phyloP scores from a whole-genome alignment of 768 basidiomycete genomes.

The Boletus rubropictus region DNA sequence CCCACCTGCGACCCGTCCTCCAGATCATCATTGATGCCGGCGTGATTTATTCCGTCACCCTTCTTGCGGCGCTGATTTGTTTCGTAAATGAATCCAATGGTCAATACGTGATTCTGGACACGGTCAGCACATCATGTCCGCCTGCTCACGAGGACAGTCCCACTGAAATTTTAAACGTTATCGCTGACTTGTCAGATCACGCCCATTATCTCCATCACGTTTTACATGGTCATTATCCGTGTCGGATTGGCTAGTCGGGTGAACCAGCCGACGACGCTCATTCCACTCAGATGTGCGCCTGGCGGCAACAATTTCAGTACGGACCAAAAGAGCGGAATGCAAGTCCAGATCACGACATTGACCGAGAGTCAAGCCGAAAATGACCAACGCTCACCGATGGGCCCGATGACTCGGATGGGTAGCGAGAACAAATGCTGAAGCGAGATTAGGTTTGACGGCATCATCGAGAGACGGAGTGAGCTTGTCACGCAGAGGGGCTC shows the following conservation, averaged over 20 bases:
- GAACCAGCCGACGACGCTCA: too few relatives aligned
- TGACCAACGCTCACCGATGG: too few relatives aligned
- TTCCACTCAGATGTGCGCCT: too few relatives aligned
- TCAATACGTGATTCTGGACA: constrained; percentile 5
- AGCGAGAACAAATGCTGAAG: too few relatives aligned
- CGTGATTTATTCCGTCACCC: neutral
- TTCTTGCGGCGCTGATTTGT: neutral
- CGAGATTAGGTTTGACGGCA: too few relatives aligned
- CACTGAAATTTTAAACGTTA: neutral
- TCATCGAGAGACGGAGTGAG: too few relatives aligned
- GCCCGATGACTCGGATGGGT: too few relatives aligned
- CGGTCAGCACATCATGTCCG: neutral
- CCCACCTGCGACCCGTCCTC: neutral
- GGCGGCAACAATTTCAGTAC: too few relatives aligned
- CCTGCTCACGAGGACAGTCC: neutral
- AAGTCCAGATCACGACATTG: too few relatives aligned
- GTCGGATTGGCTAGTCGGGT: neutral
- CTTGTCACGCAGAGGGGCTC: too few relatives aligned
- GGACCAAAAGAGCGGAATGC: too few relatives aligned
- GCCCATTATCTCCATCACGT: constrained; percentile 13
- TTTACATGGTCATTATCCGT: constrained; percentile 17
- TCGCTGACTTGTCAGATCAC: constrained; percentile 1
- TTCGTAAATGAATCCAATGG: neutral
- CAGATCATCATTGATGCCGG: constrained; percentile 5
- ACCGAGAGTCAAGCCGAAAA: too few relatives aligned